Conservation (phyloP, 768 basidiomycete genomes). For the Albatrellus ellisii region DNA sequence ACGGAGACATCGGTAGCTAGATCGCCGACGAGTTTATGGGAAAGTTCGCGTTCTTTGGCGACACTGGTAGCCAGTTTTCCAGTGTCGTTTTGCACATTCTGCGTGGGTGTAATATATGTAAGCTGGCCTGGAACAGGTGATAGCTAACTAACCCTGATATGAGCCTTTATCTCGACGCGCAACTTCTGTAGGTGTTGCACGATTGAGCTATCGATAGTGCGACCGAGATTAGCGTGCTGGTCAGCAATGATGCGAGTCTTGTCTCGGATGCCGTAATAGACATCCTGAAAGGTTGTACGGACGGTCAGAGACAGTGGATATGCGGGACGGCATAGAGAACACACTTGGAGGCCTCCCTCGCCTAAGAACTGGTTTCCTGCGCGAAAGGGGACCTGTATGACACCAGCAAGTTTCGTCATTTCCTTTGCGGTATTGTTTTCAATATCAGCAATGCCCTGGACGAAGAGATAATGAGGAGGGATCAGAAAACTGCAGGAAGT, state of each 20-base stretch:
- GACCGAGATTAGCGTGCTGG: constrained; percentile 90
- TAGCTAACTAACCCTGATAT: constrained; percentile 61
- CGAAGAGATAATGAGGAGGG: background rate
- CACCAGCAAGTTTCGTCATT: constrained; percentile 83
- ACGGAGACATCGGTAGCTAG: constrained; percentile 78
- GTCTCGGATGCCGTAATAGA: constrained; percentile 87
- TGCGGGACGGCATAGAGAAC: constrained; percentile 8
- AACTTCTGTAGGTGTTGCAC: constrained; percentile 97
- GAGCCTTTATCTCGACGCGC: constrained; percentile 91
- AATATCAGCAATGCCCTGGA: constrained; percentile 62
- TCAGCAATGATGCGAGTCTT: constrained; percentile 89
- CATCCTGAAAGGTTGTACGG: constrained; percentile 43
- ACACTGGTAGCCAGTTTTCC: constrained; percentile 85
- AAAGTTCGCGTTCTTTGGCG: constrained; percentile 86
- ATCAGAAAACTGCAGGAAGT: constrained; percentile 3
- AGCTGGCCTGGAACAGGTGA: background rate
- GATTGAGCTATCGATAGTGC: constrained; percentile 93
- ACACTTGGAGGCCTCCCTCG: constrained; percentile 85
- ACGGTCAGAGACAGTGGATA: background rate
- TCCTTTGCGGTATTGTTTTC: constrained; percentile 92
- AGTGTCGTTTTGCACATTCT: constrained; percentile 94
- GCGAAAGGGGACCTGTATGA: constrained; percentile 95
- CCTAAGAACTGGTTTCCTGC: constrained; percentile 96
- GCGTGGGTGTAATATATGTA: background rate
- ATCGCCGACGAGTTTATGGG: constrained; percentile 75